Evolutionary conservation across 2,329 filamentous ascomycete species (phyloP), one percentile per base, ranked within the genome.

Genomic region (Pseudocercospora macadamiae): DNA sequence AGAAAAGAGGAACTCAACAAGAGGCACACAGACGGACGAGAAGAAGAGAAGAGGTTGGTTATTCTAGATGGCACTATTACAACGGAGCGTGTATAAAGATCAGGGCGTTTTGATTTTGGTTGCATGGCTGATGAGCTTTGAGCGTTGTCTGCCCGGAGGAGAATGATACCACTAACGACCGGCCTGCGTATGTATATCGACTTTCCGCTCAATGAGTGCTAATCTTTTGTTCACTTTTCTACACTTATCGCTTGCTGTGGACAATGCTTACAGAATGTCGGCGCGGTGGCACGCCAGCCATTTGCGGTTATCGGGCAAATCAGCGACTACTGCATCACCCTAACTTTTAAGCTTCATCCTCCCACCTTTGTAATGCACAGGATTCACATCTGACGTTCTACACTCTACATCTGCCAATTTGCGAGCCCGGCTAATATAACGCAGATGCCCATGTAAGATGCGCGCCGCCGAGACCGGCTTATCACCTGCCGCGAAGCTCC

Each of bases 1-100:
- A 54, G 88, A 89, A 65, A 86, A 86, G 70, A 81, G 85, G 26
- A 77, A 80, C 18, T 71, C 68, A 51, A 68, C 70, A 54, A 71
- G 79, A 37, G 73, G 75, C 34, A 70, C 72, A 21, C 67, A 72
- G 54, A 68, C 67, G 55, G 64, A 68, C 28, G 67, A 69, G 28
- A 68, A 63, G 61, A 68, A 66, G 53, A 68, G 68, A 44, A 68
- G 64, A 36, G 69, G 73, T 3, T 74, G 74, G 73, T 56, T 74
- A 56, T 74, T 75, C 30, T 64, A 54, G 53, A 34, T 19, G 14
- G 14, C 47, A 44, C 36, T 12, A 21, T 34, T 21, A 23, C 47
- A 30, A 16, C 28, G 12, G 47, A 49, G 16, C 26, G 26, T 49
- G 47, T 30, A 49, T 10, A 34, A 49, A 49, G n/a, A 49, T 6